A percentile compares a stretch with the other conserved stretches of the same genome.
Conservation (phyloP, 1,139 yeast genomes). For the Yamadazyma atlantica region DNA sequence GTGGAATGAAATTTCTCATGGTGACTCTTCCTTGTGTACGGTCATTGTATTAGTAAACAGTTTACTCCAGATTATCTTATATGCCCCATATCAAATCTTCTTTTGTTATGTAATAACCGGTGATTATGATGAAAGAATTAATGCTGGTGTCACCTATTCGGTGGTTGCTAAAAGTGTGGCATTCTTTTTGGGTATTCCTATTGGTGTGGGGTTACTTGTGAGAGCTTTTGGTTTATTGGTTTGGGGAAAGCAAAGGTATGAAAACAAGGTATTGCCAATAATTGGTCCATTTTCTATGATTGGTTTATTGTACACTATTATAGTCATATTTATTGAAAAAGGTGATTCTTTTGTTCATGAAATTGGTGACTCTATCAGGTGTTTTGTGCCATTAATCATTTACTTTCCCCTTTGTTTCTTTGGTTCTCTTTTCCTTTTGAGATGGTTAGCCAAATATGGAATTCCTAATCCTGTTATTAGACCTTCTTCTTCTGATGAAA, state of each 20-base stretch:
- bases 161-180: slow-evolving; percentile 53
- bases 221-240: slow-evolving; percentile 28
- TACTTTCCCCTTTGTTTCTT: slow-evolving; percentile 54
- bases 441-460: slow-evolving; percentile 21
- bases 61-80: slow-evolving; percentile 50
- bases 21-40: slow-evolving; percentile 54
- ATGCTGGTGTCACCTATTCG: slow-evolving; percentile 28
- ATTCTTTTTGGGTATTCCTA: slow-evolving; percentile 56
- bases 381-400: slow-evolving; percentile 49
- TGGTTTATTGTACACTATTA: slow-evolving; percentile 53
- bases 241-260: slow-evolving; percentile 29
- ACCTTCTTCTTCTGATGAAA: slow-evolving; percentile 1
- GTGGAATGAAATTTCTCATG: slow-evolving; percentile 61
- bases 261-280: slow-evolving; percentile 33
- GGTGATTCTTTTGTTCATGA: slow-evolving; percentile 52
- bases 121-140: slow-evolving; percentile 8
- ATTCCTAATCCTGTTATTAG: slow-evolving; percentile 6
- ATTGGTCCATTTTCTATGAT: slow-evolving; percentile 52
- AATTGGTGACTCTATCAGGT: slow-evolving; percentile 51
- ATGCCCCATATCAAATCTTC: slow-evolving; percentile 54
- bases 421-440: slow-evolving; percentile 39
- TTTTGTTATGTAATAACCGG: slow-evolving; percentile 43
- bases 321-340: slow-evolving; percentile 52
- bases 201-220: slow-evolving; percentile 45
- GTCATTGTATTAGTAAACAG: slow-evolving; percentile 53